phyloP scores from a whole-genome alignment of 139 green algal genomes.

The Astrephomene gubernaculifera region DNA sequence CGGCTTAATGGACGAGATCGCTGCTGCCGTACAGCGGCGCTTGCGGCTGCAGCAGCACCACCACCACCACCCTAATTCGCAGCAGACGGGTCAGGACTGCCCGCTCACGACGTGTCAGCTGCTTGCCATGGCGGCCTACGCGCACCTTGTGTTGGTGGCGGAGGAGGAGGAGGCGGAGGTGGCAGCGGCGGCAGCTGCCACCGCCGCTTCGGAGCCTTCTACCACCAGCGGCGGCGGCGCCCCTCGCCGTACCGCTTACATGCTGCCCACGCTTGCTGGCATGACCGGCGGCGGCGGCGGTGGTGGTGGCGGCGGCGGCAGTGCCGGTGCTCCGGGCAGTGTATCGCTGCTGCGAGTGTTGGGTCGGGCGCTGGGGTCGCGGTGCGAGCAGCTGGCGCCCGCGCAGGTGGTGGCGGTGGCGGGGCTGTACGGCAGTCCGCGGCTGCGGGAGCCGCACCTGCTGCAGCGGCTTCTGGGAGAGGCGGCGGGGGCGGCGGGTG shows the following conservation, averaged over 20 bases:
- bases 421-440: not conserved
- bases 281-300: not conserved
- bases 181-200: not conserved
- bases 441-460: not conserved
- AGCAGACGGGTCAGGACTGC: too few species aligned
- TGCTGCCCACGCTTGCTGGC: too few species aligned
- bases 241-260: too few species aligned
- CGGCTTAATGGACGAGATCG: constrained; percentile 20
- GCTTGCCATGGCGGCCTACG: not conserved
- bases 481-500: not conserved
- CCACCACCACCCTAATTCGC: too few species aligned
- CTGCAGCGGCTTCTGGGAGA: constrained; percentile 13
- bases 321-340: not conserved
- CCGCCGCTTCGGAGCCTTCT: too few species aligned
- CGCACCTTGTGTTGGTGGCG: not conserved
- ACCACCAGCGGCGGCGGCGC: too few species aligned
- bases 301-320: not conserved
- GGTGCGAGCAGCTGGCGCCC: not conserved
- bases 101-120: not conserved
- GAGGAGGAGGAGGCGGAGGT: not conserved
- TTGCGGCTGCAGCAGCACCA: not conserved
- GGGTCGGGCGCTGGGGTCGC: not conserved
- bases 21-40: not conserved
- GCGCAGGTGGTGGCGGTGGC: not conserved
- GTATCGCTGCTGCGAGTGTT: not conserved